Conservation (phyloP, 1,284 basidiomycete genomes). For the Calocybe gambosa region DNA sequence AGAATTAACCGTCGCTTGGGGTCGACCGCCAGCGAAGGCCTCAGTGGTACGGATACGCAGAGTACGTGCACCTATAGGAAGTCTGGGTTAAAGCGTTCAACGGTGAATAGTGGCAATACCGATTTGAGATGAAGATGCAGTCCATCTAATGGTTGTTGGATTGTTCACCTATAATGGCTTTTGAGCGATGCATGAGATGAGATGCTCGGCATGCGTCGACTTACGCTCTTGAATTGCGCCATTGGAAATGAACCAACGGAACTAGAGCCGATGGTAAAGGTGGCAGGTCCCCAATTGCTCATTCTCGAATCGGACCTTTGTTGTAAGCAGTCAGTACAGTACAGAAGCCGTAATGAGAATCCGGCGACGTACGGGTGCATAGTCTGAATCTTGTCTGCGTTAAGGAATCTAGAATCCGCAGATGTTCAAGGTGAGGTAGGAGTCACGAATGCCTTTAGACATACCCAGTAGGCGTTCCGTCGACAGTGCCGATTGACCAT, state of each 20-base stretch:
- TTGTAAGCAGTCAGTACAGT: background rate
- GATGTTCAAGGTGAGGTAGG: background rate
- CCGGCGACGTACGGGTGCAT: constrained; percentile 37
- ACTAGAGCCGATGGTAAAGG: constrained; percentile 35
- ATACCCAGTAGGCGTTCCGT: constrained; percentile 38
- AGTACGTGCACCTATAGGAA: constrained; percentile 33
- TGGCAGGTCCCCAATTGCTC: constrained; percentile 39
- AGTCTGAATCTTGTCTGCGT: constrained; percentile 43
- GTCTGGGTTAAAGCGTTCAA: background rate
- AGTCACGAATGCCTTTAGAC: background rate
- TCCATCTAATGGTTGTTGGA: constrained; percentile 39
- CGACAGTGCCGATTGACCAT: constrained; percentile 40
- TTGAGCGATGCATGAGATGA: background rate
- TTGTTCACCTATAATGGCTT: constrained; percentile 31
- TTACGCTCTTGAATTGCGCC: constrained; percentile 37
- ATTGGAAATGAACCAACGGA: constrained; percentile 37
- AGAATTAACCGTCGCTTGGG: constrained; percentile 35
- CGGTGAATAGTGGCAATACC: constrained; percentile 17
- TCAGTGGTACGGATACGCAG: constrained; percentile 39
- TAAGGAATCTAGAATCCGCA: constrained; percentile 30
- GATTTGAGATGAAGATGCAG: constrained; percentile 36
- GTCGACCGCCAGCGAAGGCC: constrained; percentile 40
- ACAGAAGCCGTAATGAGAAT: background rate
- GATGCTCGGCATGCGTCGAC: background rate
- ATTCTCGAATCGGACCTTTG: constrained; percentile 37